Percentiles rank a stretch among this genome's conserved stretches.
These are phyloP conservation scores for Termitomyces sp. DNA, from an alignment of 768 basidiomycete genomes.

Conservation along the genomic window DNA sequence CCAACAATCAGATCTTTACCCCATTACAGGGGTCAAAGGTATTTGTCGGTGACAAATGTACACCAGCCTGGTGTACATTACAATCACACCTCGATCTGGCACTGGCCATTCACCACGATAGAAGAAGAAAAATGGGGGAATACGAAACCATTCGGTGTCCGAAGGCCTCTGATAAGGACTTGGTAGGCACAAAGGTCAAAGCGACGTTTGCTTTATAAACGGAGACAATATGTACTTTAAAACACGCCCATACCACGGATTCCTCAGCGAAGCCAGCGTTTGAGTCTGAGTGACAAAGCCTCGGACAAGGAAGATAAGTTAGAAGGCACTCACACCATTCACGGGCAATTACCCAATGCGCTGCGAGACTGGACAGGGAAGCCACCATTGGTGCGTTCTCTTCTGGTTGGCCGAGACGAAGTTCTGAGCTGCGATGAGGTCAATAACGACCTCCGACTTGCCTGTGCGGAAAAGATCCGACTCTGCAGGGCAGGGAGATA, in stretches of 20 bases:
- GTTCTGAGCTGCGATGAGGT: slow-evolving; percentile 36
- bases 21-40: too few species aligned
- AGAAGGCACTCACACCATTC: slow-evolving; percentile 41
- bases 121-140: neutral
- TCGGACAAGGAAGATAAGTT: neutral
- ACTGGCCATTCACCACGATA: neutral
- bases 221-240: neutral
- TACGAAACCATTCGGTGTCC: neutral
- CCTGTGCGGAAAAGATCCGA: slow-evolving; percentile 52
- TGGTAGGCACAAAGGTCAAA: neutral
- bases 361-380: slow-evolving; percentile 46
- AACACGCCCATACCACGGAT: neutral
- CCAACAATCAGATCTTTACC: too few species aligned
- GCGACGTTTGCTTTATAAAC: neutral
- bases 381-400: slow-evolving; percentile 50
- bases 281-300: neutral
- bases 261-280: neutral
- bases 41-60: too few species aligned
- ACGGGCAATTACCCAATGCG: slow-evolving; percentile 50
- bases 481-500: slow-evolving; percentile 52
- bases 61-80: too few species aligned
- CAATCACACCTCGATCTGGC: neutral
- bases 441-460: slow-evolving; percentile 41
- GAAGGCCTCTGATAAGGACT: neutral
- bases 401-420: slow-evolving; percentile 42